These are phyloP conservation scores for Zizania palustris DNA, from an alignment of 202 grass and related monocot species.

Conservation along the genomic window DNA sequence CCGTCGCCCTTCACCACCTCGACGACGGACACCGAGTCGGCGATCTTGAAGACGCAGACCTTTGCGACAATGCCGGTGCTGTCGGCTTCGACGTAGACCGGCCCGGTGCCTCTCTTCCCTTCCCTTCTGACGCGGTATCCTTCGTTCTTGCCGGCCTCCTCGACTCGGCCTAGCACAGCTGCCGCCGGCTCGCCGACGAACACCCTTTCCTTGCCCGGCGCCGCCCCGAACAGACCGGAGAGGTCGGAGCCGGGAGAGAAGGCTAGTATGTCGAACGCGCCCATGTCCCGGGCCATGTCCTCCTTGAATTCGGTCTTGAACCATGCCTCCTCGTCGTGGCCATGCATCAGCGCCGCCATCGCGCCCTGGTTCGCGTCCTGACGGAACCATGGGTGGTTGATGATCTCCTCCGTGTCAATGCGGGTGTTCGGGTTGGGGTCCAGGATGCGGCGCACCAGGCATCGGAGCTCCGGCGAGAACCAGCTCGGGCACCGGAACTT, in stretches of 20 bases:
- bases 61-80: constrained; percentile 51
- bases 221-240: constrained; percentile 51
- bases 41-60: constrained; percentile 45
- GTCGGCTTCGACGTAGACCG: constrained; percentile 49
- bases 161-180: constrained; percentile 38
- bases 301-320: constrained; percentile 42
- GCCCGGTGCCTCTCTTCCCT: constrained; percentile 27
- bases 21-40: constrained; percentile 54
- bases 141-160: constrained; percentile 40
- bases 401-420: constrained; percentile 53
- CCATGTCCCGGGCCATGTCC: constrained; percentile 42
- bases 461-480: constrained; percentile 62
- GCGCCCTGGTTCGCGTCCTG: constrained; percentile 35
- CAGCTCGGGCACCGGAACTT: constrained; percentile 68
- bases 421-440: constrained; percentile 63
- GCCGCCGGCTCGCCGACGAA: constrained; percentile 40
- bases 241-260: constrained; percentile 69
- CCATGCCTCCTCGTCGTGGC: constrained; percentile 35
- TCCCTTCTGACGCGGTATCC: constrained; percentile 35
- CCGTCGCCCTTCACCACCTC: constrained; percentile 61
- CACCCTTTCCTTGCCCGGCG: constrained; percentile 50
- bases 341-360: constrained; percentile 43
- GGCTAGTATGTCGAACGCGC: constrained; percentile 81
- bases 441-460: constrained; percentile 58
- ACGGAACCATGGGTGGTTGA: constrained; percentile 60